Base-by-base conservation (phyloP, 2,329 filamentous ascomycete genomes). In the Trichocomaceae sp. region DNA sequence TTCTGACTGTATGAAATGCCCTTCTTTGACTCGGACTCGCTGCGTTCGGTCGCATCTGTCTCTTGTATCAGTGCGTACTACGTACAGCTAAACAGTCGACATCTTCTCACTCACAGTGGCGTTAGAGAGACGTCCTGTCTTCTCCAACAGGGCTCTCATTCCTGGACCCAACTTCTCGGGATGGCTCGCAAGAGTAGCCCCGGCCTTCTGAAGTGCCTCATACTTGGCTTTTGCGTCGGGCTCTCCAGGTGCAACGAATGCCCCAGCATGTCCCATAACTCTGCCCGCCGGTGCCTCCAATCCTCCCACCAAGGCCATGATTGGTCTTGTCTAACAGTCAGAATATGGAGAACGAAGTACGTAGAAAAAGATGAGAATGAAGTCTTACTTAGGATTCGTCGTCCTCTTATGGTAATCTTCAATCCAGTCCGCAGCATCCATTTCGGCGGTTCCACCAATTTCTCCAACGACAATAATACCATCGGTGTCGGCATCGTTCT, bases 201-300 rank as follows among this genome's bases (percentile, higher is more conserved):
- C 86, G 12, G 80, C 86, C 54, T 78, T 74, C 65, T 83, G 73
- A n/a, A 92, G 75, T 1, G 82, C 79, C 42, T 77, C 78, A 57
- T 86, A 82, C 69, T 92, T 92, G n/a, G 78, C 76, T 39, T 76
- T 71, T 0, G 84, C 81, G 57, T 77, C 77, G 3, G 83, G 80
- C 65, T 91, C 86, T 19, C 84, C 85, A 6, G 83, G 78, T 1
- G 83, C 78, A 52, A 78, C 76, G 75, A 87, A 88, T 13, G 88
- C 88, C 44, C 88, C 88, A 9, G 87, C 86, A 67, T 92, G 88
- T 9, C 88, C 88, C 86, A 91, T 90, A 44, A 89, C 79, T 20
- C 80, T 79, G 13, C 83, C 83, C 15, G 76, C 73, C 5, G 79
- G 78, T n/a, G 84, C 84, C 58, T 82, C 72, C 47, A 84, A 72